Conservation (phyloP, 345 rosid species). For the Sisymbrium irio region DNA sequence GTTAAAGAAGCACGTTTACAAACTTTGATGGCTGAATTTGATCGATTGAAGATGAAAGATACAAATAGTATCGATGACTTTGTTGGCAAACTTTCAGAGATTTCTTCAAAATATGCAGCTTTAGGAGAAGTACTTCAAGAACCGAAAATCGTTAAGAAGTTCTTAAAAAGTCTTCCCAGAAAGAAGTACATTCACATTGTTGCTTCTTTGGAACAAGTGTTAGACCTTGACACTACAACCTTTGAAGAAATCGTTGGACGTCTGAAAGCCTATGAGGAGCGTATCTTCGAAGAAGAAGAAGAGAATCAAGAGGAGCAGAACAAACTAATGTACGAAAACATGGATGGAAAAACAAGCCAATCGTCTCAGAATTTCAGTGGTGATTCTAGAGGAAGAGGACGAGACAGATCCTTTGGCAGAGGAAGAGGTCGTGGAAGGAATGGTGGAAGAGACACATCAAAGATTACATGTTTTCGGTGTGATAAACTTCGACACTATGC, state of each 20-base stretch:
- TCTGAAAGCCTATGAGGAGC: neutral
- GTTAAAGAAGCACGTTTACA: too few species aligned
- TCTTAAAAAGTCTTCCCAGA: neutral
- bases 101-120: neutral
- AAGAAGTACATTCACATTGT: neutral
- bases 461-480: neutral
- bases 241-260: neutral
- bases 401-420: too few species aligned
- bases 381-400: too few species aligned
- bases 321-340: neutral
- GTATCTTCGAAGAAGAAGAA: neutral
- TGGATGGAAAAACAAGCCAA: neutral
- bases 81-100: too few species aligned
- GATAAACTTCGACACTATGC: too few species aligned
- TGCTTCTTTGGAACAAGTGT: neutral
- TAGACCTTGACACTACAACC: too few species aligned
- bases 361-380: neutral
- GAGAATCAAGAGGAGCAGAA: neutral
- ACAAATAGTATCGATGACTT: too few species aligned
- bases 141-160: neutral
- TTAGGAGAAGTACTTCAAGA: neutral
- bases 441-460: neutral
- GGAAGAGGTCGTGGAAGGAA: neutral
- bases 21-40: too few species aligned
- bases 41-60: too few species aligned